Evolutionary conservation across 768 basidiomycete species (phyloP), one percentile per base, ranked within the genome.

Genomic region (Panaeolus cyanescens): DNA sequence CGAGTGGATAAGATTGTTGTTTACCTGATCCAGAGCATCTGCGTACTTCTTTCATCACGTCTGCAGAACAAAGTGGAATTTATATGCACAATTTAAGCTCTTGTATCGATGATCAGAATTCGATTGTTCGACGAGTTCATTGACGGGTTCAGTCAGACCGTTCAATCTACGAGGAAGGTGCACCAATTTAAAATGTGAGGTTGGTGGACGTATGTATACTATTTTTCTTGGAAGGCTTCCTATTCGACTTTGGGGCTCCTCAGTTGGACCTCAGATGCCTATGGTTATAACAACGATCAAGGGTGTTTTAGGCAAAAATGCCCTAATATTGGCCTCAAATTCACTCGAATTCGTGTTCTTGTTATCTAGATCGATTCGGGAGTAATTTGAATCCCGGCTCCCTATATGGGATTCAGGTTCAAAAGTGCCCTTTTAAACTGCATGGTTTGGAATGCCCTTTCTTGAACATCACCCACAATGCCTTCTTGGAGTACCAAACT

Each of bases 291-390:
- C 17, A n/a, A 39, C 19, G 39, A 42, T n/a, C 39, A n/a, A 22
- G 8, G 7, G 39, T 20, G n/a, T 9, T 8, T 20, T 20, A 42
- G 5, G 20, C 22, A 42, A 42, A 20, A 17, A 22, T 28, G 45
- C 5, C 25, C 45, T 50, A 42, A 7, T 28, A 4, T 5, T 28
- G 13, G 9, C 10, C 4, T 28, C 4, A 22, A 50, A 50, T 50
- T 50, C 45, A 50, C 4, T 50, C 45, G 13, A 50, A 25, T 30
- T 17, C 25, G 4, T 12, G 20, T 9, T 42, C 13, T 22, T 50
- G 25, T 56, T 61, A 56, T 56, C 40, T 57, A 56, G 32, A 56
- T 57, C 17, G 17, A 25, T 32, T 56, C 56, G 36, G 36, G n/a
- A 53, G 30, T 45, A 59, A 32, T 59, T 10, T 59, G 12, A 50